Percentiles rank a stretch among this genome's conserved stretches.
These are phyloP conservation scores for Lepidium sativum DNA, from an alignment of 345 rosid genomes.

Conservation along the genomic window DNA sequence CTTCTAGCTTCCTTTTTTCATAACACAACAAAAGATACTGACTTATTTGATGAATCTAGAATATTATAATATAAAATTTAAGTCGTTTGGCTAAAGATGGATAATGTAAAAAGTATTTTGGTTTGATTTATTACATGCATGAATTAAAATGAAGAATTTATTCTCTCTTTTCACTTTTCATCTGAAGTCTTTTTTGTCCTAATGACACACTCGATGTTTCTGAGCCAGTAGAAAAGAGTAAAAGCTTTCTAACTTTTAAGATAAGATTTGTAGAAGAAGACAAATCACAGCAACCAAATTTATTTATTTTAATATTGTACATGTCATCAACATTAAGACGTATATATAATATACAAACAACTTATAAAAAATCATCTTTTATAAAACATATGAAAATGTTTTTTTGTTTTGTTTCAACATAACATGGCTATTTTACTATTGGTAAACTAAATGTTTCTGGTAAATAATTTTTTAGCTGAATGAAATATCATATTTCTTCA, in stretches of 20 bases:
- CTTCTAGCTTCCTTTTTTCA: slow-evolving; percentile 58
- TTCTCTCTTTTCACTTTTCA: background rate
- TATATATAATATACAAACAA: background rate
- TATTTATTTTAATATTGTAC: background rate
- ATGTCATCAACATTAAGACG: background rate
- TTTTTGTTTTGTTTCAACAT: background rate
- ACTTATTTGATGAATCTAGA: too few relatives aligned
- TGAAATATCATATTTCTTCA: background rate
- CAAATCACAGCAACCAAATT: slow-evolving; percentile 8
- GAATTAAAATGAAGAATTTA: too few relatives aligned
- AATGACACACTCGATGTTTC: background rate
- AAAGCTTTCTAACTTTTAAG: slow-evolving; percentile 9
- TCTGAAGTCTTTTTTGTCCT: background rate
- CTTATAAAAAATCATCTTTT: background rate
- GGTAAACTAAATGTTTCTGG: too few relatives aligned
- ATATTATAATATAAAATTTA: too few relatives aligned
- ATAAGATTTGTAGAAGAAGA: slow-evolving; percentile 20
- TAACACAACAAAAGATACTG: background rate
- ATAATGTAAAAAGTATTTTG: too few relatives aligned
- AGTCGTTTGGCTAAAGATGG: too few relatives aligned
- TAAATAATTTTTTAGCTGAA: background rate
- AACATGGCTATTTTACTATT: background rate
- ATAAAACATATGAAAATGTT: too few relatives aligned
- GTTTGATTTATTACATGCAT: too few relatives aligned
- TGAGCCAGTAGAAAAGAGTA: slow-evolving; percentile 2